phyloP scores from a whole-genome alignment of 2,329 filamentous ascomycete species.

The Talaromyces sp. region DNA sequence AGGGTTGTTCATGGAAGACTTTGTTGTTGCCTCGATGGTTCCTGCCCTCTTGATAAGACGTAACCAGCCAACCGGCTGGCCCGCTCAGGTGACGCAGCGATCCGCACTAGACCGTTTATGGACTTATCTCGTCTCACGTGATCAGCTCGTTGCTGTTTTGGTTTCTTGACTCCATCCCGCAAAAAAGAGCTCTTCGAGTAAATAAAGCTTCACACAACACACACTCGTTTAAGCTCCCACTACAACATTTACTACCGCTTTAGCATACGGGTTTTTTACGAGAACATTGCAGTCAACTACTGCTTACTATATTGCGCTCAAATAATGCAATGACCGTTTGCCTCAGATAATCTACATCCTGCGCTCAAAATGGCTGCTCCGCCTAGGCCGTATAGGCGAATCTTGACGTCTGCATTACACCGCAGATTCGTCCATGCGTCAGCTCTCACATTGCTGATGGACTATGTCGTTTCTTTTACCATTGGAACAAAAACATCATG shows the following conservation, averaged over 20 bases:
- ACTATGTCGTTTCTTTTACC: constrained; percentile 66
- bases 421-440: constrained; percentile 77
- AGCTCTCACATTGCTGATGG: constrained; percentile 61
- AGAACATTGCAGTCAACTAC: not conserved
- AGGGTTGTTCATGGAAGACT: not conserved
- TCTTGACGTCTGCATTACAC: constrained; percentile 82
- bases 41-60: constrained; percentile 9
- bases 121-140: constrained; percentile 8
- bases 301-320: not conserved
- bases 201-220: constrained; percentile 10
- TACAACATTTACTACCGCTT: not conserved
- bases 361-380: constrained; percentile 32
- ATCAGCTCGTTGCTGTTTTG: constrained; percentile 16
- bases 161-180: constrained; percentile 9
- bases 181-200: constrained; percentile 12
- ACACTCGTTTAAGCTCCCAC: not conserved
- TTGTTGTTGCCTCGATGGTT: constrained; percentile 15
- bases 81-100: constrained; percentile 14
- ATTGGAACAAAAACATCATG: constrained; percentile 66
- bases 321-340: constrained; percentile 10
- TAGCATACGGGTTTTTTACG: not conserved
- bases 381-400: constrained; percentile 67
- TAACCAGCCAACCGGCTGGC: constrained; percentile 2
- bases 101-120: not conserved
- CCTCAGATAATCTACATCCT: constrained; percentile 1